Evolutionary conservation across 805 yeast species (phyloP).

Genomic region (Candida orba): DNA sequence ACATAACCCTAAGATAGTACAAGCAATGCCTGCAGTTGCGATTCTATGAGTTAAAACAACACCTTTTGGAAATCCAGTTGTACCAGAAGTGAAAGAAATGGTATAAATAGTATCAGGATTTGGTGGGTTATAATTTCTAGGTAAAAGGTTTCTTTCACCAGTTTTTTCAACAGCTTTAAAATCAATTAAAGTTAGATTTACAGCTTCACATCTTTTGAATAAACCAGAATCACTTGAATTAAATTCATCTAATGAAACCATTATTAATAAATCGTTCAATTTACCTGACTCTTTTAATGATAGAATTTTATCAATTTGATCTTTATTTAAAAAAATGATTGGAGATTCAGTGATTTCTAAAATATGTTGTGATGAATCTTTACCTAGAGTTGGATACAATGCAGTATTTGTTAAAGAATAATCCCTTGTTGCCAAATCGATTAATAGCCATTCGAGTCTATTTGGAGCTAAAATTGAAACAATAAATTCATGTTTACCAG

Average conservation of each 20-base stretch:
- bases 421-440: conserved; percentile 49
- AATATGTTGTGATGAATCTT: conserved; percentile 45
- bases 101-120: conserved; percentile 46
- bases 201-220: conserved; percentile 25
- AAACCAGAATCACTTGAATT: conserved; percentile 27
- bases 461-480: conserved; percentile 42
- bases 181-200: conserved; percentile 31
- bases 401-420: conserved; percentile 38
- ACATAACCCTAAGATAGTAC: conserved; percentile 26
- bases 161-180: conserved; percentile 36
- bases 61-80: conserved; percentile 72
- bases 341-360: conserved; percentile 46
- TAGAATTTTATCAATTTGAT: conserved; percentile 36
- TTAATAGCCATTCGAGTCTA: conserved; percentile 49
- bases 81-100: conserved; percentile 68
- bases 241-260: conserved; percentile 51
- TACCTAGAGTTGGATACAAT: conserved; percentile 39
- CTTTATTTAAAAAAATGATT: conserved; percentile 38
- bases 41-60: conserved; percentile 48
- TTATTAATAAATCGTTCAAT: conserved; percentile 35
- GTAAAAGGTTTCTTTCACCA: conserved; percentile 37
- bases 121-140: conserved; percentile 36
- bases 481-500: conserved; percentile 27
- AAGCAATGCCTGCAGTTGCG: conserved; percentile 41
- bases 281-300: conserved; percentile 13